Conservation (phyloP, 208 protist species). For the Balamuthia mandrillaris region DNA sequence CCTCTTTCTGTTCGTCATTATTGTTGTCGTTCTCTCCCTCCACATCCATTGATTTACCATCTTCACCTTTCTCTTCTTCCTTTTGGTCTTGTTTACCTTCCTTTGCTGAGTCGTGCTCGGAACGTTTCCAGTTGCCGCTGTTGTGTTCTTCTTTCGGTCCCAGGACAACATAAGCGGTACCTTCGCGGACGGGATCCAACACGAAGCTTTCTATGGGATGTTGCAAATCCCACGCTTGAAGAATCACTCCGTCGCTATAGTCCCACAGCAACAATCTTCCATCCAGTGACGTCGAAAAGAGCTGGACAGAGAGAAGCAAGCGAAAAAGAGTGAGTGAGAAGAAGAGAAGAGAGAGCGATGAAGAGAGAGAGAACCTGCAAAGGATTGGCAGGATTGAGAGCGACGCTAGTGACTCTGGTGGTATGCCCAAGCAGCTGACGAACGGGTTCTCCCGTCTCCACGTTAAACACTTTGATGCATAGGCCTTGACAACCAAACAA, state of each 20-base stretch:
- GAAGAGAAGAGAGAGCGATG: neutral
- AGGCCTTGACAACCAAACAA: too few relatives aligned
- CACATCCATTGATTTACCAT: too few relatives aligned
- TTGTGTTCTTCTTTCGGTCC: too few relatives aligned
- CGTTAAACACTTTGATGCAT: constrained; percentile 20
- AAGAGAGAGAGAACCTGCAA: neutral
- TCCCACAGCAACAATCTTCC: constrained; percentile 30
- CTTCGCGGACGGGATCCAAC: too few relatives aligned
- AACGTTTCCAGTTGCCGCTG: too few relatives aligned
- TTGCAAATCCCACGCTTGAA: neutral
- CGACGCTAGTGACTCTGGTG: neutral
- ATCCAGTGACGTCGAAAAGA: neutral
- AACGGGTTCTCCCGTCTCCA: constrained; percentile 6
- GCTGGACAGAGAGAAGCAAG: neutral
- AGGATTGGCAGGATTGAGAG: constrained; percentile 17
- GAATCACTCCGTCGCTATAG: neutral
- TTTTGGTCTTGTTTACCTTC: too few relatives aligned
- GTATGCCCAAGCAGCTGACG: neutral
- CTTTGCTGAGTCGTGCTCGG: too few relatives aligned
- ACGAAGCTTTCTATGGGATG: neutral
- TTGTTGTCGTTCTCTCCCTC: too few relatives aligned
- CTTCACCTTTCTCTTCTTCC: too few relatives aligned
- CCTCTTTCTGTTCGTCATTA: too few relatives aligned
- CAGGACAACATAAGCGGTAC: too few relatives aligned
- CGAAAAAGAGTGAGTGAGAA: neutral